These are phyloP conservation scores for Phyllosticta citribraziliensis DNA, from an alignment of 2,329 filamentous ascomycete species.

Conservation along the genomic window DNA sequence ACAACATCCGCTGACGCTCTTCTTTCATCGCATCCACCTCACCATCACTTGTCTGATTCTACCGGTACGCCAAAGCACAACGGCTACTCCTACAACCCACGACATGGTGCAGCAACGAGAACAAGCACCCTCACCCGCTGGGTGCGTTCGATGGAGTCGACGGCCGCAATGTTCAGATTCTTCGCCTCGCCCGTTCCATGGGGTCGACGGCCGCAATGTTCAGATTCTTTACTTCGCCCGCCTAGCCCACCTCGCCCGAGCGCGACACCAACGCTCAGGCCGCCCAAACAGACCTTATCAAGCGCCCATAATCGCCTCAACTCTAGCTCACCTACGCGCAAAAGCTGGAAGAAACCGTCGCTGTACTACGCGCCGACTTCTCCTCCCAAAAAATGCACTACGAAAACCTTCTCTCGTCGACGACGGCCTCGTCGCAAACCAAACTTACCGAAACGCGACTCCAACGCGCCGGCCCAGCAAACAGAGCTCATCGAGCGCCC, in stretches of 20 bases:
- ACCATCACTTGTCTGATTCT: too few relatives aligned
- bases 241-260: neutral
- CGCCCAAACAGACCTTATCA: neutral
- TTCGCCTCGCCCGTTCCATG: too few relatives aligned
- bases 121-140: neutral
- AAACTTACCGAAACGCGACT: neutral
- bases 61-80: too few relatives aligned
- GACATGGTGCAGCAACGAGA: too few relatives aligned
- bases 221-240: neutral
- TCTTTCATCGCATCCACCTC: too few relatives aligned
- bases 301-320: neutral
- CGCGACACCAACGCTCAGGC: neutral
- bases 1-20: too few relatives aligned
- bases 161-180: too few relatives aligned
- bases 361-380: neutral
- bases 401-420: neutral
- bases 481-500: too few relatives aligned
- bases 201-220: neutral
- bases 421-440: neutral
- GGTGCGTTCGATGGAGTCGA: neutral
- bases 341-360: constrained; percentile 2
- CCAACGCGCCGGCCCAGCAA: too few relatives aligned
- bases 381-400: neutral
- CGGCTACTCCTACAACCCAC: too few relatives aligned
- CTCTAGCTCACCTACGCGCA: constrained; percentile 6